phyloP scores from a whole-genome alignment of 805 yeast genomes.

The Osmozyma mogii region DNA sequence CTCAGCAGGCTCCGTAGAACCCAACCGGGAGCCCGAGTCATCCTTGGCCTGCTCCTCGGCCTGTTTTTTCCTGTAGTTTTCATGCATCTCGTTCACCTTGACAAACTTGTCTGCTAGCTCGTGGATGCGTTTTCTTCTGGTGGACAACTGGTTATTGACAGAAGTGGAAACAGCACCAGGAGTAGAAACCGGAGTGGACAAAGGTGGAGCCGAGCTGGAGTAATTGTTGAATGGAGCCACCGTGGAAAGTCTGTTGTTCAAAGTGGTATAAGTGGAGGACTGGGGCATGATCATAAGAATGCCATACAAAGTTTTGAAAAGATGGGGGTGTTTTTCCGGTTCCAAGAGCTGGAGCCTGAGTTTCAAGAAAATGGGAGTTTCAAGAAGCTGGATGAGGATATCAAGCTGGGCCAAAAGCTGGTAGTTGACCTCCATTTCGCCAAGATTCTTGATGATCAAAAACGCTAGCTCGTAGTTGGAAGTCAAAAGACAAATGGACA shows the following conservation, averaged over 20 bases:
- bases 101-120: constrained; percentile 36
- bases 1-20: too few species aligned
- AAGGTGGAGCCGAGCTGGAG: constrained; percentile 2
- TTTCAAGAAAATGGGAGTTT: constrained; percentile 86
- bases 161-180: constrained; percentile 15
- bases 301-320: constrained; percentile 86
- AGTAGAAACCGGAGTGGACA: constrained; percentile 9
- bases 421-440: constrained; percentile 73
- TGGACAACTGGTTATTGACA: constrained; percentile 23
- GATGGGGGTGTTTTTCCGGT: constrained; percentile 71
- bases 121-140: constrained; percentile 29
- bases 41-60: constrained; percentile 4
- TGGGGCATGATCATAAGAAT: constrained; percentile 91
- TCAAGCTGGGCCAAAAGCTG: constrained; percentile 81
- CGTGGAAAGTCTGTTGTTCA: constrained; percentile 67
- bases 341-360: constrained; percentile 82
- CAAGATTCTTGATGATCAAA: constrained; percentile 70
- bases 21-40: too few species aligned
- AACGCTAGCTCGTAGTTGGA: constrained; percentile 86
- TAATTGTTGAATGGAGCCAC: too few species aligned
- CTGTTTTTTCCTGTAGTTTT: constrained; percentile 6
- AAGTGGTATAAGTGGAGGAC: constrained; percentile 77
- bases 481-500: constrained; percentile 77
- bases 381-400: constrained; percentile 79
- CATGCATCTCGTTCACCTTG: constrained; percentile 30